These are phyloP conservation scores for Boletus eberwhitei DNA, from an alignment of 768 basidiomycete species.

Conservation along the genomic window DNA sequence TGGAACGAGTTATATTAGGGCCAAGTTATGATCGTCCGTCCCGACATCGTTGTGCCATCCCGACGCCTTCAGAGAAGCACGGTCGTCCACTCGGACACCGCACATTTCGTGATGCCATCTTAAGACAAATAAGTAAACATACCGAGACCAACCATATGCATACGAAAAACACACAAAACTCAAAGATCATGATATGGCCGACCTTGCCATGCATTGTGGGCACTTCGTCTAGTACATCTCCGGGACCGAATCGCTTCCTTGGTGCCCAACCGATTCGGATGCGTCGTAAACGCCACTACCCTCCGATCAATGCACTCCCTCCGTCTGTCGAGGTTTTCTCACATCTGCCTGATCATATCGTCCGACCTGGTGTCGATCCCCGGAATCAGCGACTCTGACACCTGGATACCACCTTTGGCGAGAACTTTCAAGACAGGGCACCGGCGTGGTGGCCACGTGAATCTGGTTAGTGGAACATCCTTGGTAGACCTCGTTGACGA, in stretches of 20 bases:
- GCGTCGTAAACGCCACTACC: conserved; percentile 20
- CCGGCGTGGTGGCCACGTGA: too few relatives aligned
- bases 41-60: neutral
- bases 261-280: conserved; percentile 6
- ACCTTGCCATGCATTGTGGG: conserved; percentile 11
- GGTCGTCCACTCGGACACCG: conserved; percentile 40
- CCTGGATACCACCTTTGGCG: conserved; percentile 13
- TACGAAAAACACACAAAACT: neutral
- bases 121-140: conserved; percentile 5
- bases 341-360: conserved; percentile 1
- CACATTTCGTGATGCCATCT: conserved; percentile 46
- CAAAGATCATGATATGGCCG: too few relatives aligned
- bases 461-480: conserved; percentile 48
- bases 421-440: conserved; percentile 37
- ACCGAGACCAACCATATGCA: neutral
- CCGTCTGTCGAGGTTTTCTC: conserved; percentile 21
- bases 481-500: conserved; percentile 41
- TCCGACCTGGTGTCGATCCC: neutral
- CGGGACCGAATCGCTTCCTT: neutral
- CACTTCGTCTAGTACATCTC: neutral
- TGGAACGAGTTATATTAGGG: neutral
- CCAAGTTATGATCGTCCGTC: neutral
- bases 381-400: neutral
- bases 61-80: conserved; percentile 7
- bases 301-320: conserved; percentile 15